Evolutionary conservation across 2,329 filamentous ascomycete genomes (phyloP).

Genomic region (Cryphonectria japonica): DNA sequence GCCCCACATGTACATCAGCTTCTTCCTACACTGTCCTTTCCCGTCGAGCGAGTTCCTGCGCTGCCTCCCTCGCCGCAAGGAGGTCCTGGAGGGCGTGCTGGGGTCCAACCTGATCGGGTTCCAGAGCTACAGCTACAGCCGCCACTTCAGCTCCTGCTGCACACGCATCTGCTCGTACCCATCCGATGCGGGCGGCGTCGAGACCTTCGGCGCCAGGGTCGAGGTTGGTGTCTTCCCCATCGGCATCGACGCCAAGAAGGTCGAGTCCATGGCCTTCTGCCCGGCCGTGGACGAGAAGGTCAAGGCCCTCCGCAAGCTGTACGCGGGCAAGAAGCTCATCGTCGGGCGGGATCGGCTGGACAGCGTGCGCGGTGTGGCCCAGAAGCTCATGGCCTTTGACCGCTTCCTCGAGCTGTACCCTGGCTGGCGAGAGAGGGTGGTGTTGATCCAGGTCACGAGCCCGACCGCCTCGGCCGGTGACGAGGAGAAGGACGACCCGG

Average conservation of each 20-base stretch:
- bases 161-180: constrained; percentile 89
- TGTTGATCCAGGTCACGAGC: constrained; percentile 93
- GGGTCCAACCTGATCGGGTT: constrained; percentile 94
- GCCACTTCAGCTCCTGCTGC: constrained; percentile 93
- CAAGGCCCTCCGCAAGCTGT: constrained; percentile 72
- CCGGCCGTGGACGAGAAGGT: constrained; percentile 73
- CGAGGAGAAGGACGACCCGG: constrained; percentile 74
- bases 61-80: constrained; percentile 84
- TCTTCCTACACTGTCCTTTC: constrained; percentile 93
- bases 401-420: constrained; percentile 88
- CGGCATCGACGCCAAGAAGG: constrained; percentile 85
- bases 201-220: constrained; percentile 86
- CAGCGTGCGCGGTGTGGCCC: constrained; percentile 89
- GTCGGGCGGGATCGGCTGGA: constrained; percentile 94
- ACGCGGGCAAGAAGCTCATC: constrained; percentile 91
- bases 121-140: constrained; percentile 92
- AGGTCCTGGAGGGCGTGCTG: constrained; percentile 85
- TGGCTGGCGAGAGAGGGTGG: constrained; percentile 89
- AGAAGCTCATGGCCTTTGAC: constrained; percentile 94
- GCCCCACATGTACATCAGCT: constrained; percentile 90
- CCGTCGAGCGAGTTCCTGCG: constrained; percentile 95
- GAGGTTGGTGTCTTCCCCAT: constrained; percentile 94
- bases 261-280: constrained; percentile 75
- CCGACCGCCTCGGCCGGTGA: constrained; percentile 73
- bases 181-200: constrained; percentile 81